Evolutionary conservation across 2,329 filamentous ascomycete genomes (phyloP).

Genomic region (Plenodomus lindquistii): DNA sequence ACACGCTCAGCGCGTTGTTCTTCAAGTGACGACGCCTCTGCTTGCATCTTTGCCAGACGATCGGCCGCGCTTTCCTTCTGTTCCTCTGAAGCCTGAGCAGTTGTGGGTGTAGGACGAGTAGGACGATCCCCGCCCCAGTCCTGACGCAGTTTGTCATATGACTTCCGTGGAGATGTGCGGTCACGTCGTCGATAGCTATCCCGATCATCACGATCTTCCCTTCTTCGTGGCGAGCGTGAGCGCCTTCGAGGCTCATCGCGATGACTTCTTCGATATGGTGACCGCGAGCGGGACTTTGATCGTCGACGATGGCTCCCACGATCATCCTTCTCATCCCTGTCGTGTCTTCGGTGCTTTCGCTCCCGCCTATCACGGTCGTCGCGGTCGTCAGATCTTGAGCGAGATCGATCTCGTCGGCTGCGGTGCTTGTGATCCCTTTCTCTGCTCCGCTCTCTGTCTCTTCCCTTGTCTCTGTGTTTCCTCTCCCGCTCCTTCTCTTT

Average conservation of each 20-base stretch:
- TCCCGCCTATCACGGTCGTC: conserved; percentile 35
- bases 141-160: conserved; percentile 15
- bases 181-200: conserved; percentile 25
- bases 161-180: conserved; percentile 18
- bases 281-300: conserved; percentile 21
- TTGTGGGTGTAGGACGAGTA: conserved; percentile 7
- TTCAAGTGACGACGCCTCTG: conserved; percentile 37
- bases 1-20: conserved; percentile 40
- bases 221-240: conserved; percentile 18
- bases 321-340: conserved; percentile 19
- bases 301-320: conserved; percentile 24
- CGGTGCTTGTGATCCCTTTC: conserved; percentile 23
- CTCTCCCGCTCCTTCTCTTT: conserved; percentile 51
- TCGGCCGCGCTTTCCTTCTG: conserved; percentile 27
- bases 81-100: conserved; percentile 4
- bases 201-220: conserved; percentile 20
- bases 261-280: conserved; percentile 25
- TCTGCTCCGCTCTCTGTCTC: conserved; percentile 31
- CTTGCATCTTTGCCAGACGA: conserved; percentile 41
- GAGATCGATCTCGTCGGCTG: conserved; percentile 40
- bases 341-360: conserved; percentile 30
- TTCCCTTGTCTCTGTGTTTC: conserved; percentile 48
- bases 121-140: conserved; percentile 10
- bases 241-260: conserved; percentile 19
- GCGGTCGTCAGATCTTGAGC: conserved; percentile 39